These are phyloP conservation scores for Alternaria ethzedia DNA, from an alignment of 2,329 filamentous ascomycete genomes.

Conservation along the genomic window DNA sequence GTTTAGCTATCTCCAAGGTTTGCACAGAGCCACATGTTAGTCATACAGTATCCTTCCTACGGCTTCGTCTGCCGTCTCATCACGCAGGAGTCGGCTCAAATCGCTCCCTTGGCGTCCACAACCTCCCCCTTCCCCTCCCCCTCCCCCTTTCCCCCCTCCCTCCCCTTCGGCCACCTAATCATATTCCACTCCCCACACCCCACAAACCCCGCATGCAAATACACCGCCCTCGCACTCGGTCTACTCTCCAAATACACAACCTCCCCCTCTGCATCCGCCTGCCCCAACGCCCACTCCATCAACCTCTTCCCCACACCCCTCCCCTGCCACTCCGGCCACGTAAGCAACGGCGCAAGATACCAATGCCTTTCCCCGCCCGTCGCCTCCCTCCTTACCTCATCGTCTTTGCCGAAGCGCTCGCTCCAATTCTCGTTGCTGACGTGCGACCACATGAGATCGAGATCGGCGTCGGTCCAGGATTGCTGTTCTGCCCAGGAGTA, in stretches of 20 bases:
- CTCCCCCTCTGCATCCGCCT: conserved; percentile 35
- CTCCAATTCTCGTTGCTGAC: conserved; percentile 22
- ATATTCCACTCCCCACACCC: conserved; percentile 22
- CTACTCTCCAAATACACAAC: conserved; percentile 39
- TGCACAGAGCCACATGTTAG: not conserved
- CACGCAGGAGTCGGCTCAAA: not conserved
- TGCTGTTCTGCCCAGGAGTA: conserved; percentile 30
- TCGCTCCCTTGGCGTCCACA: not conserved
- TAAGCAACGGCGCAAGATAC: conserved; percentile 39
- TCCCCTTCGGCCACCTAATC: conserved; percentile 12
- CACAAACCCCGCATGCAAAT: conserved; percentile 40
- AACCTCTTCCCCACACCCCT: conserved; percentile 35
- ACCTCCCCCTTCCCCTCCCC: not conserved
- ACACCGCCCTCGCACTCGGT: conserved; percentile 33
- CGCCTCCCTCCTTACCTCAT: conserved; percentile 21
- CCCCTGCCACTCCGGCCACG: conserved; percentile 39
- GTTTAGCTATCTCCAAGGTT: not conserved
- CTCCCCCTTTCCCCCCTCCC: not conserved
- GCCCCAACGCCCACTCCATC: conserved; percentile 39
- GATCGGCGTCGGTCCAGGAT: not conserved
- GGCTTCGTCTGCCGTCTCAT: not conserved
- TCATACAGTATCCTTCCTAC: not conserved
- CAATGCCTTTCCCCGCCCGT: conserved; percentile 36
- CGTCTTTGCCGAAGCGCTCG: conserved; percentile 19
- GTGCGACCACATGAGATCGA: too few relatives aligned